Percentiles rank a stretch among this genome's conserved stretches.
Evolutionary conservation across 176 grass and related monocot genomes (phyloP).

Genomic region (Zea luxurians): DNA sequence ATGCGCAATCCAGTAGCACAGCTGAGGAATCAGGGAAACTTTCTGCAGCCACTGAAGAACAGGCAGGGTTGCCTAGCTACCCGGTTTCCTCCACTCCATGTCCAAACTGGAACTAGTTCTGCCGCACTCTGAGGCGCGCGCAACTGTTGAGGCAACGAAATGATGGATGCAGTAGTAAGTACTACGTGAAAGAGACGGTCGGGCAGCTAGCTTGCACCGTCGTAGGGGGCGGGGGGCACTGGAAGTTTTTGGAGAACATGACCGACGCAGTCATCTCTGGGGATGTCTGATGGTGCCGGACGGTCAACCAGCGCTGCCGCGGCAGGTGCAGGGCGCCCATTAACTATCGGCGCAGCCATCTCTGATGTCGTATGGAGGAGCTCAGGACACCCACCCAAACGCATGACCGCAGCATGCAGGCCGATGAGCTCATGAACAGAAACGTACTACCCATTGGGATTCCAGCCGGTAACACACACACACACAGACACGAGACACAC

Average conservation of each 20-base stretch:
- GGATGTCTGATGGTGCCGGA: slow-evolving; percentile 48
- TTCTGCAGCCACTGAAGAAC: background rate
- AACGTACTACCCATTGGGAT: slow-evolving; percentile 21
- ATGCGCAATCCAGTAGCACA: background rate
- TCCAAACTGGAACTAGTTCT: background rate
- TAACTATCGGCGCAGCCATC: slow-evolving; percentile 33
- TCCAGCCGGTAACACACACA: slow-evolving; percentile 17
- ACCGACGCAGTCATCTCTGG: slow-evolving; percentile 50
- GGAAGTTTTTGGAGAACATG: slow-evolving; percentile 20
- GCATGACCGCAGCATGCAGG: slow-evolving; percentile 33
- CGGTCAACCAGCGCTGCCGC: slow-evolving; percentile 44
- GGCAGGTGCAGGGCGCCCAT: slow-evolving; percentile 20
- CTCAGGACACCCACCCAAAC: slow-evolving; percentile 9
- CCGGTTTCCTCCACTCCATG: too few relatives aligned
- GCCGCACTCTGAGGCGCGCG: background rate
- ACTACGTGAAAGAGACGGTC: slow-evolving; percentile 14
- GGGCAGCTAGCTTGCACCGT: slow-evolving; percentile 34
- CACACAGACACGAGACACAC: too few relatives aligned
- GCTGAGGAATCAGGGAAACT: background rate
- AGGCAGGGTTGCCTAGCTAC: background rate
- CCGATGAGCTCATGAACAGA: slow-evolving; percentile 53
- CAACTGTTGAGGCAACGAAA: slow-evolving; percentile 38
- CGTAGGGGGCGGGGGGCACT: slow-evolving; percentile 1
- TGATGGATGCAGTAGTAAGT: slow-evolving; percentile 31
- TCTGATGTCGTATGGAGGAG: slow-evolving; percentile 31